phyloP scores from a whole-genome alignment of 306 rosid species.

The Malus domestica region ASM211411v1 NC_041790.1:8011001-8011500 shows the following conservation, averaged over 20 bases:
- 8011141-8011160: neutral
- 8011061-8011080: neutral
- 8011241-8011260: neutral
- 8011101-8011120: neutral
- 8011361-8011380: neutral
- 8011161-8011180: conserved; percentile 3
- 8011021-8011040: neutral
- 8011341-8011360: neutral
- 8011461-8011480: too few species aligned
- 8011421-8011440: too few species aligned
- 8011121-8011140: neutral
- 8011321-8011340: neutral
- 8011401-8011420: too few species aligned
- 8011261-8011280: neutral
- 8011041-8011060: neutral
- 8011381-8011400: conserved; percentile 7
- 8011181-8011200: conserved; percentile 6
- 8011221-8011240: neutral
- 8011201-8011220: neutral
- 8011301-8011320: neutral
- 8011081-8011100: conserved; percentile 1
- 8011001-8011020: neutral
- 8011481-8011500: too few species aligned
- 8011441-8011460: too few species aligned
- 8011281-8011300: neutral